phyloP scores from a whole-genome alignment of 2,329 filamentous ascomycete species.

The Nemania serpens region DNA sequence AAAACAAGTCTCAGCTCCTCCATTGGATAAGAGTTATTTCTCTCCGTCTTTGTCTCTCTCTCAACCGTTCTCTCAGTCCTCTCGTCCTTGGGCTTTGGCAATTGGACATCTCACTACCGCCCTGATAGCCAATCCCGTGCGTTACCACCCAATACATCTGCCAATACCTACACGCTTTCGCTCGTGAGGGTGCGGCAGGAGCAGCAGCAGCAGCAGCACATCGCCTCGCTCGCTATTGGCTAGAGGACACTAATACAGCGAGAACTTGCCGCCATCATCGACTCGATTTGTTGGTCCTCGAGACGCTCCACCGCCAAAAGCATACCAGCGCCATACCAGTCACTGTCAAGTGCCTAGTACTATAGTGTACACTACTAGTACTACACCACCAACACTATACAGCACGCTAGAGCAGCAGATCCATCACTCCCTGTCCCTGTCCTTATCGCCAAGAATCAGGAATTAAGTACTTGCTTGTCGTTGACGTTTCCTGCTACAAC shows the following conservation, averaged over 20 bases:
- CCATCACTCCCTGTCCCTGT: slow-evolving; percentile 11
- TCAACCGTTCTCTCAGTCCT: not conserved
- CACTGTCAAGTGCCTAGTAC: no score
- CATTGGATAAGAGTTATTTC: not conserved
- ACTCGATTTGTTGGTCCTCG: slow-evolving; percentile 28
- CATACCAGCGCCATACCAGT: slow-evolving; percentile 8
- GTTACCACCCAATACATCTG: slow-evolving; percentile 19
- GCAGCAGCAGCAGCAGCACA: slow-evolving; percentile 1
- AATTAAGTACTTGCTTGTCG: not conserved
- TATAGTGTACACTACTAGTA: no score
- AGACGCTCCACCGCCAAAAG: slow-evolving; percentile 32
- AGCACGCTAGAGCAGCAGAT: not conserved
- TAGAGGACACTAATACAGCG: slow-evolving; percentile 10
- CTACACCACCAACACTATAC: not conserved
- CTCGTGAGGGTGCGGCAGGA: slow-evolving; percentile 6
- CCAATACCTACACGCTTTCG: slow-evolving; percentile 19
- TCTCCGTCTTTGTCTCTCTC: not conserved
- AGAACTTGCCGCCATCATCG: slow-evolving; percentile 37
- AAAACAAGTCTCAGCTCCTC: slow-evolving; percentile 15
- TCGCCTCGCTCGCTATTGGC: slow-evolving; percentile 23
- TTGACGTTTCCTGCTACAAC: no score
- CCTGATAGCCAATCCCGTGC: slow-evolving; percentile 34
- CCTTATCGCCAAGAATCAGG: slow-evolving; percentile 10
- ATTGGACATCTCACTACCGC: slow-evolving; percentile 26
- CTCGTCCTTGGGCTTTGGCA: not conserved